phyloP scores from a whole-genome alignment of 805 yeast genomes.

The Hanseniaspora occidentalis region DNA sequence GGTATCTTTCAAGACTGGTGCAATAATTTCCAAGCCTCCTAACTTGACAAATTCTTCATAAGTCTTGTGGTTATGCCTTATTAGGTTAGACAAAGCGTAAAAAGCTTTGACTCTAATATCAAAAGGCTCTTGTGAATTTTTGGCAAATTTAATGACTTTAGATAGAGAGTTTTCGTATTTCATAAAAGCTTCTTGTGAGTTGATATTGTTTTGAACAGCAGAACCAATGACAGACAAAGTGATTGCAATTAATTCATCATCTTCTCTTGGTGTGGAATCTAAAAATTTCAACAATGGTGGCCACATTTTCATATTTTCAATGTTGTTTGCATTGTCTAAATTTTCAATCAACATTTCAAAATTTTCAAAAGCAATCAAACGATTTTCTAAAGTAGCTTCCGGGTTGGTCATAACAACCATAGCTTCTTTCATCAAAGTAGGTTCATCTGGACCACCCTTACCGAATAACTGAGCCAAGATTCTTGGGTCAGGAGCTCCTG shows the following conservation, averaged over 20 bases:
- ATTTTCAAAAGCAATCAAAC: conserved; percentile 71
- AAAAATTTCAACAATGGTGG: conserved; percentile 47
- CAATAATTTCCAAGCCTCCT: conserved; percentile 52
- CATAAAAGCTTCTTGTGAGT: conserved; percentile 55
- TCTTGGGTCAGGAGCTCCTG: conserved; percentile 71
- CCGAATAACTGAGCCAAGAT: conserved; percentile 68
- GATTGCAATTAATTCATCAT: conserved; percentile 35
- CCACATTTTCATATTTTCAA: conserved; percentile 79
- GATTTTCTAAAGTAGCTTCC: conserved; percentile 49
- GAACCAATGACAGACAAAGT: conserved; percentile 75
- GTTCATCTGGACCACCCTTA: conserved; percentile 67
- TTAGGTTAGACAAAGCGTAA: conserved; percentile 62
- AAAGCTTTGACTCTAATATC: conserved; percentile 48
- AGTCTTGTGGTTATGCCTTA: conserved; percentile 55
- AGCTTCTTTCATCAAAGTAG: conserved; percentile 73
- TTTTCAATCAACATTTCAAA: conserved; percentile 91
- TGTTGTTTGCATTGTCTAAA: conserved; percentile 86
- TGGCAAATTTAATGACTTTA: conserved; percentile 33
- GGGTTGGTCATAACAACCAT: conserved; percentile 46
- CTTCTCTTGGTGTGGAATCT: conserved; percentile 24
- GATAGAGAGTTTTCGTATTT: conserved; percentile 36
- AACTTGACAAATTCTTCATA: conserved; percentile 40
- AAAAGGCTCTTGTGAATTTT: conserved; percentile 14
- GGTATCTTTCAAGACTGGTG: conserved; percentile 18
- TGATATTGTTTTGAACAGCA: conserved; percentile 84